Evolutionary conservation across 2,329 filamentous ascomycete species (phyloP).

Genomic region (Neofusicoccum parvum): DNA sequence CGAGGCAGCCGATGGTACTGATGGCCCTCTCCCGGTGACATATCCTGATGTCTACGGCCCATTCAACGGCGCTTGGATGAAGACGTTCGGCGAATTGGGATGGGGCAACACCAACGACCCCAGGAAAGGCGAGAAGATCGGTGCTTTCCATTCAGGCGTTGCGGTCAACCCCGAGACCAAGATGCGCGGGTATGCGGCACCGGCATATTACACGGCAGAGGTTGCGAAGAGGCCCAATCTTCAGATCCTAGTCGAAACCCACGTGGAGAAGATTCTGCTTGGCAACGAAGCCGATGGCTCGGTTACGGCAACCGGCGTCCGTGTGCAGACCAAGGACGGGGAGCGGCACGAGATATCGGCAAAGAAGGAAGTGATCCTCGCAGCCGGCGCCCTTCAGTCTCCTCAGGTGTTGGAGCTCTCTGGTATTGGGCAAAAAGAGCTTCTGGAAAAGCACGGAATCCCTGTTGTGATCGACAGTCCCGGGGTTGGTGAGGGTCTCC

Average conservation of each 20-base stretch:
- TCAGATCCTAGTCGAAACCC: slow-evolving; percentile 25
- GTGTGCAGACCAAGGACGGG: slow-evolving; percentile 23
- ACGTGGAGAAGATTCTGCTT: slow-evolving; percentile 2
- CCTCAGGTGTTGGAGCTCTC: slow-evolving; percentile 34
- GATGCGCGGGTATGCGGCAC: slow-evolving; percentile 25
- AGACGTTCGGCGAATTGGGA: slow-evolving; percentile 22
- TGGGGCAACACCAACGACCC: slow-evolving; percentile 21
- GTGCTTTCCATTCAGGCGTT: slow-evolving; percentile 18
- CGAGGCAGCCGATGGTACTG: slow-evolving; percentile 15
- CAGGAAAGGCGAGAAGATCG: slow-evolving; percentile 21
- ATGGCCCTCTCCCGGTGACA: slow-evolving; percentile 20
- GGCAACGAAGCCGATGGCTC: slow-evolving; percentile 20
- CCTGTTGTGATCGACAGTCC: slow-evolving; percentile 4
- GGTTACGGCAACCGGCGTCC: slow-evolving; percentile 25
- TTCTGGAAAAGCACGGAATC: slow-evolving; percentile 20
- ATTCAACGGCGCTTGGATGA: slow-evolving; percentile 26
- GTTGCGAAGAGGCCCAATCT: slow-evolving; percentile 25
- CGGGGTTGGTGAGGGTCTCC: slow-evolving; percentile 20
- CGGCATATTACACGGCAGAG: slow-evolving; percentile 26
- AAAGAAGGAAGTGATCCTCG: slow-evolving; percentile 22
- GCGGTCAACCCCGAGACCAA: slow-evolving; percentile 21
- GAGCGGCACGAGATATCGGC: slow-evolving; percentile 18
- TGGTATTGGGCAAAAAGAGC: slow-evolving; percentile 28
- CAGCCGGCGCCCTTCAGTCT: slow-evolving; percentile 31
- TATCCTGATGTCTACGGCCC: slow-evolving; percentile 18